These are phyloP conservation scores for Magnolia officinalis DNA, from an alignment of 164 flowering plant genomes.

Conservation along the genomic window DNA sequence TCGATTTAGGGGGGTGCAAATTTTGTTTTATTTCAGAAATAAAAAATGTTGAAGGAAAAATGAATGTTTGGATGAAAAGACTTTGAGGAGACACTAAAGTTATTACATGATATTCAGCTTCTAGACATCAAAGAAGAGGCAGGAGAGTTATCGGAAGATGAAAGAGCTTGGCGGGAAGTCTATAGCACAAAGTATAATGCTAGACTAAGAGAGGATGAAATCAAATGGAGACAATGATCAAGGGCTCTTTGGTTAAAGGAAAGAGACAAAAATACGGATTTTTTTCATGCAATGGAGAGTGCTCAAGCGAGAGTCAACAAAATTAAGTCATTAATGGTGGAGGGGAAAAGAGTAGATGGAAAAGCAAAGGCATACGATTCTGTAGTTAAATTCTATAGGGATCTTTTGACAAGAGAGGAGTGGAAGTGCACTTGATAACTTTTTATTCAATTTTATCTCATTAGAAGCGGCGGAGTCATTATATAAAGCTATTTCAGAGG, in stretches of 20 bases:
- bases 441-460: neutral
- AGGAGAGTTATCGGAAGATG: too few species aligned
- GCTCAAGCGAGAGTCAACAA: neutral
- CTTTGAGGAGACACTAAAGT: neutral
- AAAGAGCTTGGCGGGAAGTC: neutral
- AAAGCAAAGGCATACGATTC: neutral
- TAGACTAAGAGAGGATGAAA: neutral
- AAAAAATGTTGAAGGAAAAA: neutral
- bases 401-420: neutral
- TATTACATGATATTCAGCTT: neutral
- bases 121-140: neutral
- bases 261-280: neutral
- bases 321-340: neutral
- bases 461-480: neutral
- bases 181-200: neutral
- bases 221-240: slow-evolving; percentile 2
- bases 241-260: neutral
- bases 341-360: neutral
- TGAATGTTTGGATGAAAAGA: neutral
- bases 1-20: neutral
- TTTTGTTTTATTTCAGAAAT: neutral
- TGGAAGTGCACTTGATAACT: neutral
- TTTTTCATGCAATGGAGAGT: neutral
- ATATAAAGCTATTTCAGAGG: neutral
- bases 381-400: neutral